A percentile compares a stretch with the other conserved stretches of the same genome.
These are phyloP conservation scores for Fraxinus xanthoxyloides DNA, from an alignment of 305 asterid genomes.

Conservation along the genomic window DNA sequence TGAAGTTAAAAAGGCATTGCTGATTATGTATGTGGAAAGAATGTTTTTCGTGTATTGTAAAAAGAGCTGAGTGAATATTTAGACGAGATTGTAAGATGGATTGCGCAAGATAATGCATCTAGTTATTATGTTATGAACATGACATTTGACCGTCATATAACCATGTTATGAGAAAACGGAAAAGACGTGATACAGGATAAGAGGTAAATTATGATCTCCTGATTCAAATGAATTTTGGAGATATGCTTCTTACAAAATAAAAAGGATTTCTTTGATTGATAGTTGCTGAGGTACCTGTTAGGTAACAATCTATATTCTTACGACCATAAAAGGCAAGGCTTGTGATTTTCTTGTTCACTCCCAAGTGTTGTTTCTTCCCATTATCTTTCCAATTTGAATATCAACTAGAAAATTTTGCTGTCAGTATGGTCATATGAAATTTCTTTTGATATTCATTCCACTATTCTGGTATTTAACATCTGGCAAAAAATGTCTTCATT, in stretches of 20 bases:
- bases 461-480: not conserved
- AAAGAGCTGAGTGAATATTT: not conserved
- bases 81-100: not conserved
- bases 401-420: not conserved
- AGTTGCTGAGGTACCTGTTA: not conserved
- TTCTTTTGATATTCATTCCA: not conserved
- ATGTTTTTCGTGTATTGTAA: not conserved
- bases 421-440: not conserved
- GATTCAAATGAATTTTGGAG: not conserved
- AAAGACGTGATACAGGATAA: not conserved
- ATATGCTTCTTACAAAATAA: not conserved
- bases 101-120: not conserved
- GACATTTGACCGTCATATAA: not conserved
- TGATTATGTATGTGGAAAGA: not conserved
- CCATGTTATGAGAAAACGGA: not conserved
- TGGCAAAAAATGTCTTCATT: not conserved
- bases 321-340: not conserved
- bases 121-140: not conserved
- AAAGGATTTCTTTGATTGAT: not conserved
- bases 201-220: not conserved
- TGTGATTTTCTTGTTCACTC: not conserved
- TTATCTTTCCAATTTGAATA: not conserved
- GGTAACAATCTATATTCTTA: not conserved
- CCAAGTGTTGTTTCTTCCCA: not conserved
- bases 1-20: not conserved